Base-by-base conservation (phyloP, 139 green algal species). In the Picochlorum sp. region DNA sequence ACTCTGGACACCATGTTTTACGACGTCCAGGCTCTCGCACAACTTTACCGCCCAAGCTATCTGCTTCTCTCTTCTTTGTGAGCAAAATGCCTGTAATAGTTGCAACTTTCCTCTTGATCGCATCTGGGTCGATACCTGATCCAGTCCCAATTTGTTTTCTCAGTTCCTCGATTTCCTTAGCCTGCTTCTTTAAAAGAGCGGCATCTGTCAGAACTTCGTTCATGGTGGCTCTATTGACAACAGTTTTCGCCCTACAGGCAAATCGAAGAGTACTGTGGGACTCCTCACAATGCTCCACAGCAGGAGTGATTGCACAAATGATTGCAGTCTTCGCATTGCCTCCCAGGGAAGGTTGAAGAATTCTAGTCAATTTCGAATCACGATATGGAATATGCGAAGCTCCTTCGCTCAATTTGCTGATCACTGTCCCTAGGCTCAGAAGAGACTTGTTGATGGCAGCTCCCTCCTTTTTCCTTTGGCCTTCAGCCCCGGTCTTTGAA, bases 221-320 rank as follows among this genome's bases (percentile, higher is more conserved):
- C 34, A 92, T 76, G 4, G 79, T 62, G 2, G 84, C 84, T 62
- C 82, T 79, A 82, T 98, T 98, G 52, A 81, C 81, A 62, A 99
- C 91, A 60, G 78, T 74, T 79, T 98, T 98, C 4, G 87, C 87
- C 21, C 87, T 63, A 45, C 69, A 56, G 9, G 78, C 87, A 78
- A 95, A 95, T 69, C 85, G 77, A 57, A 94, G 74, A 7, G 75
- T 83, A 65, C 88, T 79, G 65, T 90, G 51, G 18, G 72, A 84
- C 74, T 94, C 87, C 21, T 90, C 83, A 15, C 69, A 68, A 54
- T 92, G 83, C 63, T 88, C 74, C 15, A 60, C 7, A 1, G 76
- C 83, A 13, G 86, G 77, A 4, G 81, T 77, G 5, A 88, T 74
- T 9, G 78, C 78, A 31, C 82, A 67, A 38, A 86, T 60, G 57